A percentile compares a stretch with the other conserved stretches of the same genome.
Conservation (phyloP, 345 rosid genomes). For the Schrenkiella parvula region DNA sequence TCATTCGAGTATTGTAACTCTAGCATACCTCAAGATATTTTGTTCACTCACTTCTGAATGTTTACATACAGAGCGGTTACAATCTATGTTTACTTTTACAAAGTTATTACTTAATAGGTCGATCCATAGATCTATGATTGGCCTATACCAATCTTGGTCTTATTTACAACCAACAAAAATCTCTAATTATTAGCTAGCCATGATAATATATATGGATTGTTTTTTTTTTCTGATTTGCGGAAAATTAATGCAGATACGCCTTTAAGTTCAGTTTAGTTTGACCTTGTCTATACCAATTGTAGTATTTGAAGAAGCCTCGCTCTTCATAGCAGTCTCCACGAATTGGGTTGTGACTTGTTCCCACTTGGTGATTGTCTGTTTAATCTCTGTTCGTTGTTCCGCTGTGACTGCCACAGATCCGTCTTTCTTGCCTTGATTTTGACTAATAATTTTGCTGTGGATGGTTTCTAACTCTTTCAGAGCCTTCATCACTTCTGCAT, state of each 20-base stretch:
- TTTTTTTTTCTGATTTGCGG: background rate
- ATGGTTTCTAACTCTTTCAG: constrained; percentile 9
- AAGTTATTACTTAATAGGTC: background rate
- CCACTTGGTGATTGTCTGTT: constrained; percentile 28
- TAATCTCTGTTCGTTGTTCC: constrained; percentile 6
- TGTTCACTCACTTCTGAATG: background rate
- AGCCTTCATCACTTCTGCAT: constrained; percentile 13
- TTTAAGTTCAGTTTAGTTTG: background rate
- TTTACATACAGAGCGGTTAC: background rate
- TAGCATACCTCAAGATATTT: too few species aligned
- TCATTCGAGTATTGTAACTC: too few species aligned
- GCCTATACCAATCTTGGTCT: constrained; percentile 5
- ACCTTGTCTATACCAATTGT: background rate
- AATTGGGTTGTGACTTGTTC: constrained; percentile 30
- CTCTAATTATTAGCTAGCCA: constrained; percentile 6
- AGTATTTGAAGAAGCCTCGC: background rate
- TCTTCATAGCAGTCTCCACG: constrained; percentile 16
- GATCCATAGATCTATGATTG: background rate
- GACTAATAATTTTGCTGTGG: background rate
- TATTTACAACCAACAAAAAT: constrained; percentile 1
- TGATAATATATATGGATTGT: background rate
- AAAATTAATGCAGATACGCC: background rate
- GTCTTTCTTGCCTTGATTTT: constrained; percentile 4
- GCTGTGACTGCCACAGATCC: background rate
- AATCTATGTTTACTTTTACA: background rate